Conservation (phyloP, 2,329 filamentous ascomycete genomes). For the Microthyrium microscopicum region DNA sequence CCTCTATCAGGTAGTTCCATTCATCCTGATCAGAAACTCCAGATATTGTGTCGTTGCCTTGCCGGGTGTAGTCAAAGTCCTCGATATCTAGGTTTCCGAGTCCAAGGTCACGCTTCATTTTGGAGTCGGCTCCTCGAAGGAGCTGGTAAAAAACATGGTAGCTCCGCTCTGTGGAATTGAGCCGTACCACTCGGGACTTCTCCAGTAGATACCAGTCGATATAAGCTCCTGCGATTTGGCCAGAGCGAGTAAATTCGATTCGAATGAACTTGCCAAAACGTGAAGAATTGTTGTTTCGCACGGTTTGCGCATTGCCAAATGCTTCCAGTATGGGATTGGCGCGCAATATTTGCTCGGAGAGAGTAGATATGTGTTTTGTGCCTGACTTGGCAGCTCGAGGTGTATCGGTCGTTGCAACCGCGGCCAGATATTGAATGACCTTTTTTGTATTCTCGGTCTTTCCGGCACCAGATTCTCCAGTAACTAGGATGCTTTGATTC, state of each 20-base stretch:
- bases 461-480: slow-evolving; percentile 91
- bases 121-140: slow-evolving; percentile 60
- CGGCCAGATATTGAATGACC: slow-evolving; percentile 94
- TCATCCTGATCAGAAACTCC: slow-evolving; percentile 84
- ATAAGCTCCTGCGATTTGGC: slow-evolving; percentile 86
- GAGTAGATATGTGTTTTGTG: slow-evolving; percentile 56
- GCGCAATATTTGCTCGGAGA: slow-evolving; percentile 89
- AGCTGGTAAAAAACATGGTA: slow-evolving; percentile 98
- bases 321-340: slow-evolving; percentile 96
- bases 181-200: slow-evolving; percentile 88
- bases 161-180: slow-evolving; percentile 78
- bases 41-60: slow-evolving; percentile 79
- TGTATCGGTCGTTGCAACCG: slow-evolving; percentile 74
- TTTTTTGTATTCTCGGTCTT: slow-evolving; percentile 99
- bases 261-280: slow-evolving; percentile 97
- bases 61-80: slow-evolving; percentile 80
- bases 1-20: slow-evolving; percentile 80
- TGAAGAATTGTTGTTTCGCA: slow-evolving; percentile 96
- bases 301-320: slow-evolving; percentile 95
- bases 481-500: slow-evolving; percentile 96
- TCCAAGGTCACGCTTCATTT: slow-evolving; percentile 60
- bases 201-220: slow-evolving; percentile 98
- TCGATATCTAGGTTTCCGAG: slow-evolving; percentile 60
- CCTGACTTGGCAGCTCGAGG: slow-evolving; percentile 40
- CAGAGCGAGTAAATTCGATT: slow-evolving; percentile 78